Evolutionary conservation across 2,329 filamentous ascomycete genomes (phyloP).

Genomic region (Epicoccum nigrum): DNA sequence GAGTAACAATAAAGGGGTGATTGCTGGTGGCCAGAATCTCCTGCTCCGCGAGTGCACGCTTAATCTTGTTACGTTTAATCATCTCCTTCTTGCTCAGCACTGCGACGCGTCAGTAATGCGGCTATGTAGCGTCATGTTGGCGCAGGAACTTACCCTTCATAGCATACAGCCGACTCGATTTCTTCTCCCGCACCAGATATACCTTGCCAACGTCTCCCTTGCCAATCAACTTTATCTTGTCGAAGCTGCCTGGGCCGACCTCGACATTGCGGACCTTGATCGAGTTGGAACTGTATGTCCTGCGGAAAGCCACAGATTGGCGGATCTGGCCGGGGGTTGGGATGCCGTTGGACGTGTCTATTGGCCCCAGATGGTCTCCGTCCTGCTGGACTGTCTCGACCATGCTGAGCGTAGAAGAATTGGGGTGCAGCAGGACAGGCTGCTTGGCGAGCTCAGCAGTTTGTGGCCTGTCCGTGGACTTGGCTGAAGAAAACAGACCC

Average conservation of each 20-base stretch:
- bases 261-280: constrained; percentile 98
- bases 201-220: constrained; percentile 99
- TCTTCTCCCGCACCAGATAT: constrained; percentile 96
- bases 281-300: constrained; percentile 98
- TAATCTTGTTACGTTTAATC: constrained; percentile 99
- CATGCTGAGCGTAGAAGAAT: constrained; percentile 60
- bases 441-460: constrained; percentile 89
- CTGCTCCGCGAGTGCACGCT: constrained; percentile 94
- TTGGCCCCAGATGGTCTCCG: constrained; percentile 37
- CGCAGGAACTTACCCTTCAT: constrained; percentile 83
- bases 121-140: not conserved
- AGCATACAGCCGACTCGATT: constrained; percentile 90
- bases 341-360: constrained; percentile 58
- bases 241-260: constrained; percentile 92
- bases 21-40: constrained; percentile 98
- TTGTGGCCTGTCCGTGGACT: constrained; percentile 67
- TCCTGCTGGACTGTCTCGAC: constrained; percentile 52
- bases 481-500: constrained; percentile 72
- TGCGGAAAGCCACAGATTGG: constrained; percentile 76
- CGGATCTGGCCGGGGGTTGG: constrained; percentile 70
- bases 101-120: constrained; percentile 54
- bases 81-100: constrained; percentile 99
- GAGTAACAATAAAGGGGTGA: constrained; percentile 96
- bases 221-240: constrained; percentile 99
- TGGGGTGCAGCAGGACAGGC: constrained; percentile 67